A percentile compares a stretch with the other conserved stretches of the same genome.
Conservation (phyloP, 2,329 filamentous ascomycete genomes). For the Penicillium expansum region DNA sequence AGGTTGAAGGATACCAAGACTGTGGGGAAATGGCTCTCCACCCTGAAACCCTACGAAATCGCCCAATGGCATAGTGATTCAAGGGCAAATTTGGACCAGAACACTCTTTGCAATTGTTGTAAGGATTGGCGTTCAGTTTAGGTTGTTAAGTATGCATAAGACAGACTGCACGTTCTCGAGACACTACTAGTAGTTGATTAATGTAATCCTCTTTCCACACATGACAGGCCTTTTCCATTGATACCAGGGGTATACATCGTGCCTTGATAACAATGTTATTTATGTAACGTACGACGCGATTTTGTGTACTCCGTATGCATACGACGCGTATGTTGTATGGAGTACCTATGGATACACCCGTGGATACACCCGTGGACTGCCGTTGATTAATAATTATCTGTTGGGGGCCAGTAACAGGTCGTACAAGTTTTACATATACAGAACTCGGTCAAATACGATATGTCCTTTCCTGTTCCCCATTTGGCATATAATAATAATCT, state of each 20-base stretch:
- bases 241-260: too few relatives aligned
- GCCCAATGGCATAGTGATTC: not conserved
- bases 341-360: not conserved
- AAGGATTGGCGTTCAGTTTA: not conserved
- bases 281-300: not conserved
- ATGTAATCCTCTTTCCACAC: not conserved
- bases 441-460: not conserved
- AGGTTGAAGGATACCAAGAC: not conserved
- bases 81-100: not conserved
- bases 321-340: not conserved
- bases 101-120: not conserved
- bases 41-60: not conserved
- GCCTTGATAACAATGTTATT: too few relatives aligned
- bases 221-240: not conserved
- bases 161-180: not conserved
- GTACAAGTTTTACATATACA: not conserved
- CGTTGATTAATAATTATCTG: not conserved
- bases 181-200: not conserved
- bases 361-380: not conserved
- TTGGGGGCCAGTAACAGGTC: not conserved
- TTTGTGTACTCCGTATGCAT: not conserved
- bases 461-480: not conserved
- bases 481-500: not conserved
- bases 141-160: not conserved
- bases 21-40: constrained; percentile 4